Evolutionary conservation across 257 asterid genomes (phyloP).

Genomic region (Rauvolfia tetraphylla): DNA sequence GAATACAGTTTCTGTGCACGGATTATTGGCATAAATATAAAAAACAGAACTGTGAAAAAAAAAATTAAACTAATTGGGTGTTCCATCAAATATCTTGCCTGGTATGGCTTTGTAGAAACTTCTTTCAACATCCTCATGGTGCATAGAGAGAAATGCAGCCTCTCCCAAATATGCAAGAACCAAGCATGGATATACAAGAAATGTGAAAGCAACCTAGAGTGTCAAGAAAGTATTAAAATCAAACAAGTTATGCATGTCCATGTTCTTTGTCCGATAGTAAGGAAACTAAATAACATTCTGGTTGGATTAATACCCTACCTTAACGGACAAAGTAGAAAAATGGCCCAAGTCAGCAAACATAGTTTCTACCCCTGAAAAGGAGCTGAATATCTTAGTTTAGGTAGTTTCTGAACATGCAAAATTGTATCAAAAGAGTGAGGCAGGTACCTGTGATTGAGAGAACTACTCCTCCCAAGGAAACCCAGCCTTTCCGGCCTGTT

Average conservation of each 20-base stretch:
- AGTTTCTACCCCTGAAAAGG: constrained; percentile 43
- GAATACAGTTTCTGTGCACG: constrained; percentile 24
- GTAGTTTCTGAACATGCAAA: neutral
- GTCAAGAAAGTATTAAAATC: neutral
- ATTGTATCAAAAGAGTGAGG: neutral
- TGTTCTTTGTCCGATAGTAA: neutral
- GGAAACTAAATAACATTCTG: neutral
- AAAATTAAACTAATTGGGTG: too few species aligned
- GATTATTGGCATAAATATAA: constrained; percentile 4
- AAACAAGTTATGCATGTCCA: neutral
- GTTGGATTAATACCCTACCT: constrained; percentile 13
- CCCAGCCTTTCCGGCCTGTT: constrained; percentile 37
- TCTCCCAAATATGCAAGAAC: constrained; percentile 35
- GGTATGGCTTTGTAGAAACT: constrained; percentile 36
- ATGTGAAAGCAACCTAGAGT: constrained; percentile 27
- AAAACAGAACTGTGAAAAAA: neutral
- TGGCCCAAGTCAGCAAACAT: constrained; percentile 66
- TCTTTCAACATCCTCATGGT: constrained; percentile 25
- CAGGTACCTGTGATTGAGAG: constrained; percentile 39
- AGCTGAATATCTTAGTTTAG: neutral
- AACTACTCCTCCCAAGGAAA: constrained; percentile 39
- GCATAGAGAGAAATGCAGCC: constrained; percentile 37
- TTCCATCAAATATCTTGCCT: constrained; percentile 20
- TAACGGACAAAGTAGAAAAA: constrained; percentile 45
- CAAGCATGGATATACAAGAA: constrained; percentile 32